Evolutionary conservation across 1,284 basidiomycete genomes (phyloP).

Genomic region (Neotropicomus parvogracilis): DNA sequence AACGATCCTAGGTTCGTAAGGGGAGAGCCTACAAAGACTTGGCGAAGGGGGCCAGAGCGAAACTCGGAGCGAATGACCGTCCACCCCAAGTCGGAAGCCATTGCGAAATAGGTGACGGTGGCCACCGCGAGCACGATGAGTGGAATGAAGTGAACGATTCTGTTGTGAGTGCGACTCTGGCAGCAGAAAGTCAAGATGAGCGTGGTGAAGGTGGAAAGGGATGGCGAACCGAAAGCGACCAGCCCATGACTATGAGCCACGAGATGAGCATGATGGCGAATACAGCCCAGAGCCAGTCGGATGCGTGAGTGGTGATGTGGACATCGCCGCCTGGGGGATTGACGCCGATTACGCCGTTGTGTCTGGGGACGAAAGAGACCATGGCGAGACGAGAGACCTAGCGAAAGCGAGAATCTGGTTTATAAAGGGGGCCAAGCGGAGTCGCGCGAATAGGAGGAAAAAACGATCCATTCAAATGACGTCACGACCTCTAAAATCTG

Average conservation of each 20-base stretch:
- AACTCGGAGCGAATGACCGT: conserved; percentile 46
- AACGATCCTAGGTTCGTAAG: too few relatives aligned
- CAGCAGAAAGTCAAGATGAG: not conserved
- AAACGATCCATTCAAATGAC: conserved; percentile 18
- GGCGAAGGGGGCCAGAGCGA: conserved; percentile 38
- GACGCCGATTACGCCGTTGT: conserved; percentile 20
- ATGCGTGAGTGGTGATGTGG: conserved; percentile 40
- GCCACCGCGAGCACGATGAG: conserved; percentile 45
- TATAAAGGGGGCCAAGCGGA: conserved; percentile 16
- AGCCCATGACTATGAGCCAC: conserved; percentile 38
- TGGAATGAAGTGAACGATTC: conserved; percentile 48
- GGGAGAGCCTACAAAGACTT: conserved; percentile 47
- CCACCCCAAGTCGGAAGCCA: conserved; percentile 60
- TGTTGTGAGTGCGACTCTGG: conserved; percentile 35
- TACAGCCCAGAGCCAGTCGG: conserved; percentile 57
- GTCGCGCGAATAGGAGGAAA: conserved; percentile 24
- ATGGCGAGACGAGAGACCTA: conserved; percentile 17
- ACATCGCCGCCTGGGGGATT: conserved; percentile 41
- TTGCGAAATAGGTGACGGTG: conserved; percentile 47
- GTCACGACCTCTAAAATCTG: conserved; percentile 13
- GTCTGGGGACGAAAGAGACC: conserved; percentile 11
- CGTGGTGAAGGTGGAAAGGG: not conserved
- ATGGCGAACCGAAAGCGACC: conserved; percentile 36
- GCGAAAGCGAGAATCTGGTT: not conserved
- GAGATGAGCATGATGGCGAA: conserved; percentile 47